Base-by-base conservation (phyloP, 495 filamentous ascomycete genomes). In the Chaetomium fimeti region DNA sequence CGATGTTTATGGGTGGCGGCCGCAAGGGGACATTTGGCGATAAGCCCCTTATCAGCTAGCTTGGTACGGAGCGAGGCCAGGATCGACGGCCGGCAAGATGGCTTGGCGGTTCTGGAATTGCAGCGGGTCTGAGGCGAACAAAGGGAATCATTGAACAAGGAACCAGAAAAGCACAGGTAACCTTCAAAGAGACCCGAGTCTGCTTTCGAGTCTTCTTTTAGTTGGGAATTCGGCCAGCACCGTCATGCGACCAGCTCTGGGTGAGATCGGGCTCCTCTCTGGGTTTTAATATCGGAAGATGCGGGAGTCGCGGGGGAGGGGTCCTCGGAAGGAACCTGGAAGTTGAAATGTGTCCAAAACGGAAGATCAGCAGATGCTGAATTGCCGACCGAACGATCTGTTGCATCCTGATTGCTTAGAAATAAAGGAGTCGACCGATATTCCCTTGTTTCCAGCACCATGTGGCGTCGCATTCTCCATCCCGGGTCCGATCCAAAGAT, bases 271-370 rank as follows among this genome's bases (percentile, higher is more conserved):
- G 20, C 45, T 36, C 29, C 27, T 29, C 54, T 15, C 29, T 29
- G 42, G 29, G 25, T 27, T 47, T 25, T 45, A 53, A 47, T 25
- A 53, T 42, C 38, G 27, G 18, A 55, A n/a, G 38, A 25, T 7
- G 43, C 9, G 29, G n/a, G 13, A 36, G 32, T 9, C 8, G 32
- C 32, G 32, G 32, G 32, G 60, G 15, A 24, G 42, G 42, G 53
- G 20, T n/a, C 53, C 6, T 0, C n/a, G 1, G 0, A 28, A n/a
- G n/a, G n/a, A n/a, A n/a, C n/a, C n/a, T n/a, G 42, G 38, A 55
- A 65, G 64, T 51, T 66, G 71, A 71, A 69, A 73, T 59, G 69
- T 73, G 71, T 67, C 69, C 71, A 71, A 48, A 72, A 63, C 52
- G 43, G 60, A 66, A 68, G 57, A 73, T 71, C 69, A 69, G 69